Percentiles rank a stretch among this genome's conserved stretches.
Conservation (phyloP, 805 yeast genomes). For the Dipodascopsis uninucleata region DNA sequence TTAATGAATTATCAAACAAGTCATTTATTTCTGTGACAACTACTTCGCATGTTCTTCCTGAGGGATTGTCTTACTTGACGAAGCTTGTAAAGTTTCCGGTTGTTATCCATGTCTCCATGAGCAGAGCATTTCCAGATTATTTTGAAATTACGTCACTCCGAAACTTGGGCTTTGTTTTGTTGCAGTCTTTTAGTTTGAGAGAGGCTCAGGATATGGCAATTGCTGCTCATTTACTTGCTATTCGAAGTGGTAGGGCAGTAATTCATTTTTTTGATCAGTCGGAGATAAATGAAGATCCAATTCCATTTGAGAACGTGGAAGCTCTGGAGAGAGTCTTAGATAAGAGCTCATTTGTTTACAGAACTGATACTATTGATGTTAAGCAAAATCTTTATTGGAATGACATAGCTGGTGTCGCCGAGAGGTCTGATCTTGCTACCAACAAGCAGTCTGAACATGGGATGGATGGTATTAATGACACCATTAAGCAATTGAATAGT, state of each 20-base stretch:
- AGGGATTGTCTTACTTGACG: conserved; percentile 56
- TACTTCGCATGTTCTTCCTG: conserved; percentile 51
- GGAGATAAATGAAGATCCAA: conserved; percentile 8
- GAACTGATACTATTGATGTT: conserved; percentile 21
- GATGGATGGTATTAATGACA: conserved; percentile 1
- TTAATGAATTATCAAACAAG: conserved; percentile 35
- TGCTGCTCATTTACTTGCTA: conserved; percentile 57
- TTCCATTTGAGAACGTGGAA: conserved; percentile 20
- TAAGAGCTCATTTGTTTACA: conserved; percentile 11
- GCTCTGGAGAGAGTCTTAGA: conserved; percentile 15
- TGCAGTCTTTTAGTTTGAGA: conserved; percentile 60
- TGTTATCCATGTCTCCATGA: conserved; percentile 52
- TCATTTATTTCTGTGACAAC: conserved; percentile 48
- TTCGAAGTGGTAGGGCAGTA: conserved; percentile 50
- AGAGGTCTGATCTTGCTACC: conserved; percentile 21
- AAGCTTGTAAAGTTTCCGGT: conserved; percentile 42
- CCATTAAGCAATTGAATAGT: conserved; percentile 3
- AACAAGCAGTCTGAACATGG: conserved; percentile 13
- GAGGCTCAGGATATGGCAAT: conserved; percentile 55
- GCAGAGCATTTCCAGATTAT: conserved; percentile 50
- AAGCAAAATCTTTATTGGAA: conserved; percentile 27
- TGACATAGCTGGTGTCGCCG: conserved; percentile 16
- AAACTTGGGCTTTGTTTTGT: conserved; percentile 59
- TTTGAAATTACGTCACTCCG: conserved; percentile 67
- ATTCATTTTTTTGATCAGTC: conserved; percentile 59